Percentiles rank a stretch among this genome's conserved stretches.
Evolutionary conservation across 2,329 filamentous ascomycete genomes (phyloP).

Genomic region (Xylariaceae sp.): DNA sequence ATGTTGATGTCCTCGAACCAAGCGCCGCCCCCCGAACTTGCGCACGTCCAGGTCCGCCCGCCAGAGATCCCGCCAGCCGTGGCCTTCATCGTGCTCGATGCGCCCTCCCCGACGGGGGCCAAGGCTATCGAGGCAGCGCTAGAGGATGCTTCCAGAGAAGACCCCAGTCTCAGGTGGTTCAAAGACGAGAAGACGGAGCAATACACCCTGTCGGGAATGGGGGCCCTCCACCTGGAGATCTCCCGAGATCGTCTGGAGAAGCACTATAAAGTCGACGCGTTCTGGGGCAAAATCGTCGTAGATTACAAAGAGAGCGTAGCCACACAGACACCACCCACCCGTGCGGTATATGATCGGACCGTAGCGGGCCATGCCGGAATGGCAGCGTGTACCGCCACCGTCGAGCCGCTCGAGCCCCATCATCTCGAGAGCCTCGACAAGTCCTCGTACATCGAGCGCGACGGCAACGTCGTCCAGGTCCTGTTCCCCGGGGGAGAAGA

Average conservation of each 20-base stretch:
- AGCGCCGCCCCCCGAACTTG: constrained; percentile 62
- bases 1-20: constrained; percentile 62
- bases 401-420: constrained; percentile 54
- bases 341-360: constrained; percentile 67
- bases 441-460: constrained; percentile 45
- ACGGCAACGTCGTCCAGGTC: constrained; percentile 65
- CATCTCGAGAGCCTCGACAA: constrained; percentile 35
- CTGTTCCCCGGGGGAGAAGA: constrained; percentile 36
- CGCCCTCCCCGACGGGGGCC: constrained; percentile 68
- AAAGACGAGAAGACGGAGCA: constrained; percentile 87
- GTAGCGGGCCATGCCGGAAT: constrained; percentile 75
- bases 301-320: constrained; percentile 85
- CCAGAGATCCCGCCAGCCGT: constrained; percentile 89
- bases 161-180: constrained; percentile 82
- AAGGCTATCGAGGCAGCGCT: constrained; percentile 74
- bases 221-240: constrained; percentile 90
- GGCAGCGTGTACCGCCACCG: constrained; percentile 64
- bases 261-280: constrained; percentile 79
- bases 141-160: constrained; percentile 76
- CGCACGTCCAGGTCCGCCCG: constrained; percentile 74
- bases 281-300: constrained; percentile 89
- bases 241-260: constrained; percentile 81
- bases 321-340: constrained; percentile 48
- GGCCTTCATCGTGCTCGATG: constrained; percentile 93
- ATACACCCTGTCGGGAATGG: constrained; percentile 93